phyloP scores from a whole-genome alignment of 2,329 filamentous ascomycete species.

The Epicoccum nigrum region DNA sequence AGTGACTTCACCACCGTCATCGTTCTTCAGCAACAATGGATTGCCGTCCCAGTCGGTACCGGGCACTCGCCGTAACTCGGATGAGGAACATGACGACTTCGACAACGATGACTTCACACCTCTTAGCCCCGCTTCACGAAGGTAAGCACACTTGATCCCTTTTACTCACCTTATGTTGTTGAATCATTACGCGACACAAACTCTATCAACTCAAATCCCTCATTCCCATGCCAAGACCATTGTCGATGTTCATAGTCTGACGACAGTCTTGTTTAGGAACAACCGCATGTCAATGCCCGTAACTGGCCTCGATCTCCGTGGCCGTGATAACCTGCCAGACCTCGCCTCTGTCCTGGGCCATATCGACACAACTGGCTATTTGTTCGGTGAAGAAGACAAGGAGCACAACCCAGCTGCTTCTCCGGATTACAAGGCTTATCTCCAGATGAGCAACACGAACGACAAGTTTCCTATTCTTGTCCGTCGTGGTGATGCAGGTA shows the following conservation, averaged over 20 bases:
- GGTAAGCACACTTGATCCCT: slow-evolving; percentile 37
- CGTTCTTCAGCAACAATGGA: slow-evolving; percentile 60
- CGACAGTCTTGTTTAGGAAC: slow-evolving; percentile 58
- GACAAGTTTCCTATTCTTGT: slow-evolving; percentile 88
- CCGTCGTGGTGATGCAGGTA: slow-evolving; percentile 64
- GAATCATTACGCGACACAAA: no score
- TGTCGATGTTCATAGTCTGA: slow-evolving; percentile 20
- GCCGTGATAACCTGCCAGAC: slow-evolving; percentile 59
- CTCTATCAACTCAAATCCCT: slow-evolving; percentile 17
- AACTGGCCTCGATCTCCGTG: slow-evolving; percentile 70
- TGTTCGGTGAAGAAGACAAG: slow-evolving; percentile 75
- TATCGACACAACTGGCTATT: slow-evolving; percentile 82
- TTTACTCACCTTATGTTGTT: slow-evolving; percentile 11
- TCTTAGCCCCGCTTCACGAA: slow-evolving; percentile 42
- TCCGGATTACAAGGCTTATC: slow-evolving; percentile 70
- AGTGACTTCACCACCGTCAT: slow-evolving; percentile 73
- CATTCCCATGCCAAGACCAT: slow-evolving; percentile 28
- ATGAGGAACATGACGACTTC: slow-evolving; percentile 81
- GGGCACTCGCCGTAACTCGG: slow-evolving; percentile 85
- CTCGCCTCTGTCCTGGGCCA: slow-evolving; percentile 68
- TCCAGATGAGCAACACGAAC: slow-evolving; percentile 74
- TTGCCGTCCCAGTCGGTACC: slow-evolving; percentile 86
- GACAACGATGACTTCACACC: slow-evolving; percentile 70
- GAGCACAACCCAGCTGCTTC: slow-evolving; percentile 60
- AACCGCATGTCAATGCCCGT: slow-evolving; percentile 96